Evolutionary conservation across 116 monocot genomes (phyloP).

Genomic region (Posidonia oceanica): DNA sequence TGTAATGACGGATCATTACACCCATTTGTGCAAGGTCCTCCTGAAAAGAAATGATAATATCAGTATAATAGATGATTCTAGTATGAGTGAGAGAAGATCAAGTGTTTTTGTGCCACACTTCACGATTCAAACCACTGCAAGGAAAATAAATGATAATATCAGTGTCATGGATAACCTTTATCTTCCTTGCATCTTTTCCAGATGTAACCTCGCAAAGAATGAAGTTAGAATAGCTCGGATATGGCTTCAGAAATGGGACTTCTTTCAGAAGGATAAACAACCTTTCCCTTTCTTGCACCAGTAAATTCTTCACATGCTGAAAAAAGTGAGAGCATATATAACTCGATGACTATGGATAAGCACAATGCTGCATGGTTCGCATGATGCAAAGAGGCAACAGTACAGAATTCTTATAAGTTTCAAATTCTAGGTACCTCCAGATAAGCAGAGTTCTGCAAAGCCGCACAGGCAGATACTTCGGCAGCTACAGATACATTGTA

Average conservation of each 20-base stretch:
- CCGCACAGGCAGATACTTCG: constrained; percentile 86
- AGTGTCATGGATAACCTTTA: constrained; percentile 44
- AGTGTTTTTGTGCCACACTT: neutral
- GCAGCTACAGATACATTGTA: constrained; percentile 99
- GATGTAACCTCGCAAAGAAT: constrained; percentile 94
- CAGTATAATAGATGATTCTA: neutral
- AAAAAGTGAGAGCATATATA: neutral
- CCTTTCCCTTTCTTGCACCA: constrained; percentile 83
- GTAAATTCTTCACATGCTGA: constrained; percentile 72
- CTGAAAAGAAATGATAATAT: constrained; percentile 22
- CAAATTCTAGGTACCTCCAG: constrained; percentile 44
- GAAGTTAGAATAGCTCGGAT: constrained; percentile 88
- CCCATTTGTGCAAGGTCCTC: constrained; percentile 95
- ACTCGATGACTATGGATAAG: neutral
- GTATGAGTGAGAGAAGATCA: neutral
- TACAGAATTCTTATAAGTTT: neutral
- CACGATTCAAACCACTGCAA: neutral
- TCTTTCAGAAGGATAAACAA: constrained; percentile 61
- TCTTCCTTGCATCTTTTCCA: constrained; percentile 87
- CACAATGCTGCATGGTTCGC: neutral
- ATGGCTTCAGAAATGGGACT: constrained; percentile 80
- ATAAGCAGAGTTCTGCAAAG: constrained; percentile 68
- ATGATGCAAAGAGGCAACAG: too few species aligned
- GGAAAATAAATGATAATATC: neutral
- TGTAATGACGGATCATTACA: constrained; percentile 93